phyloP scores from a whole-genome alignment of 2,329 filamentous ascomycete genomes.

The Epichloe bromicola region DNA sequence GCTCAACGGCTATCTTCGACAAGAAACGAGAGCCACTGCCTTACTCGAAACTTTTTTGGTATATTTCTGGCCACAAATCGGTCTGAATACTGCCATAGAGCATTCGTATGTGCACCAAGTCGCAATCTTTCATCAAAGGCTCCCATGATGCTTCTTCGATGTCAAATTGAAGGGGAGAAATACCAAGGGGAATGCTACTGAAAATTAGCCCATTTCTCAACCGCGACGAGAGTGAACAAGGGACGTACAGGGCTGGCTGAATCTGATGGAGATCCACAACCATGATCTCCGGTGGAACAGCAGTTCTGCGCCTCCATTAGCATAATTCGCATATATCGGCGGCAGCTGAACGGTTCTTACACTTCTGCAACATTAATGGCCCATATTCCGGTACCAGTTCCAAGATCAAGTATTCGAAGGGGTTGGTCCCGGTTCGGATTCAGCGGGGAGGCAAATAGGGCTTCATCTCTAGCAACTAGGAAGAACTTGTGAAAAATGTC shows the following conservation, averaged over 20 bases:
- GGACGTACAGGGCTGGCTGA: slow-evolving; percentile 25
- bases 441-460: slow-evolving; percentile 10
- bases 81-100: slow-evolving; percentile 63
- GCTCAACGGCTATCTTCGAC: not conserved
- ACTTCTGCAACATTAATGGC: slow-evolving; percentile 66
- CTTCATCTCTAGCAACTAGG: slow-evolving; percentile 43
- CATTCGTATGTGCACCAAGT: slow-evolving; percentile 74
- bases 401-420: slow-evolving; percentile 48
- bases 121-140: slow-evolving; percentile 40
- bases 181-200: slow-evolving; percentile 55
- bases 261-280: slow-evolving; percentile 27
- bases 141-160: slow-evolving; percentile 60
- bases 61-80: slow-evolving; percentile 55
- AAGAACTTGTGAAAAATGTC: slow-evolving; percentile 76
- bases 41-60: slow-evolving; percentile 55
- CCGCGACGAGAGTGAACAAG: too few relatives aligned
- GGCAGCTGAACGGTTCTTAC: slow-evolving; percentile 22
- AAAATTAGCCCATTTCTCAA: slow-evolving; percentile 8
- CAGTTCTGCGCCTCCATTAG: not conserved
- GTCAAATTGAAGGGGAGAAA: slow-evolving; percentile 47
- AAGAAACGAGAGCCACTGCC: slow-evolving; percentile 15
- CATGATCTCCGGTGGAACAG: slow-evolving; percentile 15
- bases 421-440: slow-evolving; percentile 8
- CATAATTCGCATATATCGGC: not conserved
- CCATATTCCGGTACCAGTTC: slow-evolving; percentile 87